Base-by-base conservation (phyloP, 257 asterid species). In the Vinca minor region DNA sequence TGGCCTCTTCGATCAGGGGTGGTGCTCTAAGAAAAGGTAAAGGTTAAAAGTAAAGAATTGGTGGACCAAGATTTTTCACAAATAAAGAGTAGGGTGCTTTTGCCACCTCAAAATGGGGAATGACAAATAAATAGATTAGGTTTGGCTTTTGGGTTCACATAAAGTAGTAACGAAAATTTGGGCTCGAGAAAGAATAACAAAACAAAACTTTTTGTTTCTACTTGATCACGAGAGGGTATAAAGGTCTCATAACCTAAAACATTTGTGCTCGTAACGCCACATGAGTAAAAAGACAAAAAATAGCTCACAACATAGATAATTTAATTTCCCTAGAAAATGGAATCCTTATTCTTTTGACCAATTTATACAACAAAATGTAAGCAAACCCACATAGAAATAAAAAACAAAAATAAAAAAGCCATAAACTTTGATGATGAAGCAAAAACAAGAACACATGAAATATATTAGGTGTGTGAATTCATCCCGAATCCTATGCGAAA, bases 181-280 rank as follows among this genome's bases (percentile, higher is more conserved):
- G 41, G 42, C 44, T 45, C 44, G 44, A 28, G 42, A 5, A 34
- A 45, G 44, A 46, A 44, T 53, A 49, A 17, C 0, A 2, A 15
- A 18, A 28, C 28, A 4, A 13, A 29, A 31, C 67, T 62, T 46
- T 63, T 63, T 29, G 45, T 45, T 46, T 15, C 44, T 21, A 63
- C 45, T 18, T 46, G 67, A 17, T 63, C 67, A 63, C 67, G 67
- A 46, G 67, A 63, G 4, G 4, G 26, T 14, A 46, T 29, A 63
- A 5, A 10, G 44, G 44, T 29, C 26, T 5, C 32, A 50, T 23
- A 5, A 0, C 23, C 36, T 20, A 26, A 15, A 44, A 9, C 29
- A 34, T 34, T 10, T 18, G 66, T 31, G 7, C 1, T 31, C 62
- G 25, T 56, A 17, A 29, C 26, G 62, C 25, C 62, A 31, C 62